Base-by-base conservation (phyloP, 306 rosid genomes). In the Dryas alaskensis region DNA sequence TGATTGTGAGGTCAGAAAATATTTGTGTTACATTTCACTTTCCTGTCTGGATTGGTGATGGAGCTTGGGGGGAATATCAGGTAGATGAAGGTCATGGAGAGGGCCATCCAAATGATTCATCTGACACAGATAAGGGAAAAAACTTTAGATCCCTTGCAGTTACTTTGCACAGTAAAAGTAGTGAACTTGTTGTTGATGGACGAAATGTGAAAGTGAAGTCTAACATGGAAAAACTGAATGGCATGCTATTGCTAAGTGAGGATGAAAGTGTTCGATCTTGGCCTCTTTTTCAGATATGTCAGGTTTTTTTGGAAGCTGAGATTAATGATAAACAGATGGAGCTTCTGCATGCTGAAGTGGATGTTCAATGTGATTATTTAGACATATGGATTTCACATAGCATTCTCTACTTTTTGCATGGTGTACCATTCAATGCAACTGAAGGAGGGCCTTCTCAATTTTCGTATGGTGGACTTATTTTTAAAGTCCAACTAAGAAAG, bases 321-420 rank as follows among this genome's bases (percentile, higher is more conserved):
- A 49, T 81, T 49, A 59, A 52, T 73, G 66, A 62, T 77, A 74
- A 79, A 61, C 76, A n/a, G 65, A 47, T 74, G 54, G 82, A 83
- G 68, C 65, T 43, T 39, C 31, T 40, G 48, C 67, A 60, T 66
- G 74, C 83, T 48, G 80, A 81, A 81, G 62, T 80, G 54, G 90
- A 81, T 75, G 73, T 91, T 76, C 79, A 74, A 65, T 91, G 89
- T 67, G 92, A 94, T 83, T 81, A 76, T 73, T 76, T 90, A 52
- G 84, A 91, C 80, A 49, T 89, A 52, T 91, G 94, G 92, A 81
- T 93, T 73, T 85, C 97, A 3, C 89, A 88, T 76, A 86, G 88
- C 77, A 81, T 90, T 9, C 87, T 89, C 77, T 71, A 78, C 79
- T 87, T 91, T 72, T 87, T 81, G 85, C 80, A 73, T 68, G 83